These are phyloP conservation scores for Actinomucor elegans DNA, from an alignment of 371 early-diverging fungal genomes.

Conservation along the genomic window DNA sequence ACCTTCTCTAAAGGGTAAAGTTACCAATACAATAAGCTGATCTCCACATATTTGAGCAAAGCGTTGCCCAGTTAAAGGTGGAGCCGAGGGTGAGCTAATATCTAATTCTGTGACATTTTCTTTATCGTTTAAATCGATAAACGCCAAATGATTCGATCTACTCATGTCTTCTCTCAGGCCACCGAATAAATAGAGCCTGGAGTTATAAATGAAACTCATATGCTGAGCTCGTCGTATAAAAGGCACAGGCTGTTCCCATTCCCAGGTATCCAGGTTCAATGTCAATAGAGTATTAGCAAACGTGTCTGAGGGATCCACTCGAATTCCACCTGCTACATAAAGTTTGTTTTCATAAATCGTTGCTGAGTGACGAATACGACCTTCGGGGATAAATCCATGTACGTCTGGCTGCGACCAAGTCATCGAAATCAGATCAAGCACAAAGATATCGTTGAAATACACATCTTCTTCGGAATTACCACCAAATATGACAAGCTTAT, in stretches of 20 bases:
- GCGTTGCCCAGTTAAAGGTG: slow-evolving; percentile 63
- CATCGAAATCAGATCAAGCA: slow-evolving; percentile 58
- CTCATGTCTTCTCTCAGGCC: slow-evolving; percentile 68
- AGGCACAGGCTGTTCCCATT: slow-evolving; percentile 60
- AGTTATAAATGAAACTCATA: slow-evolving; percentile 55
- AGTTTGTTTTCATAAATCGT: slow-evolving; percentile 64
- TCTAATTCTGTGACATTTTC: slow-evolving; percentile 50
- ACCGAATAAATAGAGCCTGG: slow-evolving; percentile 65
- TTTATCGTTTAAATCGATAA: slow-evolving; percentile 44
- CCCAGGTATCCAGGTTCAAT: slow-evolving; percentile 62
- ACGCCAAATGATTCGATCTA: slow-evolving; percentile 56
- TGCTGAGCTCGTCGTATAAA: slow-evolving; percentile 65
- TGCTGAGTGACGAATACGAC: slow-evolving; percentile 69
- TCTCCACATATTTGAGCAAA: slow-evolving; percentile 68
- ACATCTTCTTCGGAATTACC: slow-evolving; percentile 64
- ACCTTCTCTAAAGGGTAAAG: slow-evolving; percentile 45
- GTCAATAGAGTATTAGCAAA: slow-evolving; percentile 57
- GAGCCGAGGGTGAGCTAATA: slow-evolving; percentile 54
- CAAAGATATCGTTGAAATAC: slow-evolving; percentile 61
- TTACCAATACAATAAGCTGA: slow-evolving; percentile 61
- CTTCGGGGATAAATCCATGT: slow-evolving; percentile 49
- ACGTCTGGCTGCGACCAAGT: slow-evolving; percentile 68
- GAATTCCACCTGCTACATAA: slow-evolving; percentile 63
- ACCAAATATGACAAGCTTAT: slow-evolving; percentile 72
- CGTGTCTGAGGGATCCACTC: not conserved